A percentile compares a stretch with the other conserved stretches of the same genome.
Evolutionary conservation across 2,329 filamentous ascomycete genomes (phyloP).

Genomic region (Hirsutella minnesotensis): DNA sequence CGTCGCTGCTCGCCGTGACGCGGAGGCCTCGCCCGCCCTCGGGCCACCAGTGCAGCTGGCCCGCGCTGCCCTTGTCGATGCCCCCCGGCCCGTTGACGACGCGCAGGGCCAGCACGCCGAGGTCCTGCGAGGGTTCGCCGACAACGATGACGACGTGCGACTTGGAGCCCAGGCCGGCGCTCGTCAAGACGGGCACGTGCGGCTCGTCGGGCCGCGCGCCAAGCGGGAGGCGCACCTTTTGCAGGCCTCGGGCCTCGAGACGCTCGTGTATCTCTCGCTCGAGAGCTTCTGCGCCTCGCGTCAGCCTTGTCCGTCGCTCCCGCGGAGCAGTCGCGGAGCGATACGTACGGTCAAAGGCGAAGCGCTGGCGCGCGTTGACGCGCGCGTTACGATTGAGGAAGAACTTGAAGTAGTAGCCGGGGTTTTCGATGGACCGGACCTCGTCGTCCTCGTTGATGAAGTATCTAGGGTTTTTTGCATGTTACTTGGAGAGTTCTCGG

Average conservation of each 20-base stretch:
- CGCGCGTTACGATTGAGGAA: slow-evolving; percentile 62
- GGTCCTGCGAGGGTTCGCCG: slow-evolving; percentile 58
- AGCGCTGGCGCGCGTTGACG: slow-evolving; percentile 63
- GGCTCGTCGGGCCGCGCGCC: slow-evolving; percentile 33
- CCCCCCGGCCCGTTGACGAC: slow-evolving; percentile 51
- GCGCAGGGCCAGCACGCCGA: slow-evolving; percentile 65
- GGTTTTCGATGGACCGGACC: slow-evolving; percentile 56
- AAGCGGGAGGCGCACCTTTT: slow-evolving; percentile 50
- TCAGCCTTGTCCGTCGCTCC: not conserved
- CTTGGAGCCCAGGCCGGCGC: slow-evolving; percentile 37
- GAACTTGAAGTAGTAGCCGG: slow-evolving; percentile 62
- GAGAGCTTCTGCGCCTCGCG: slow-evolving; percentile 41
- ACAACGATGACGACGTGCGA: slow-evolving; percentile 59
- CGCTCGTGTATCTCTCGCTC: slow-evolving; percentile 49
- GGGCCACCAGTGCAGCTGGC: slow-evolving; percentile 67
- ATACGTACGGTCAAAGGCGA: slow-evolving; percentile 58
- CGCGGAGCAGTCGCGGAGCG: not conserved
- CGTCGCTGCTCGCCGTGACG: slow-evolving; percentile 38
- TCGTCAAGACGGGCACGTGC: slow-evolving; percentile 55
- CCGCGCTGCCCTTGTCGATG: slow-evolving; percentile 59
- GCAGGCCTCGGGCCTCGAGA: slow-evolving; percentile 47
- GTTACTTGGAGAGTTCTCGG: not conserved
- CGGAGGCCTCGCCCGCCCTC: slow-evolving; percentile 49
- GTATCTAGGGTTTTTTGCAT: slow-evolving; percentile 35
- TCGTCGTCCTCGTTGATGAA: slow-evolving; percentile 68